Conservation (phyloP, 2,329 filamentous ascomycete species). For the Pseudocercospora vitis region DNA sequence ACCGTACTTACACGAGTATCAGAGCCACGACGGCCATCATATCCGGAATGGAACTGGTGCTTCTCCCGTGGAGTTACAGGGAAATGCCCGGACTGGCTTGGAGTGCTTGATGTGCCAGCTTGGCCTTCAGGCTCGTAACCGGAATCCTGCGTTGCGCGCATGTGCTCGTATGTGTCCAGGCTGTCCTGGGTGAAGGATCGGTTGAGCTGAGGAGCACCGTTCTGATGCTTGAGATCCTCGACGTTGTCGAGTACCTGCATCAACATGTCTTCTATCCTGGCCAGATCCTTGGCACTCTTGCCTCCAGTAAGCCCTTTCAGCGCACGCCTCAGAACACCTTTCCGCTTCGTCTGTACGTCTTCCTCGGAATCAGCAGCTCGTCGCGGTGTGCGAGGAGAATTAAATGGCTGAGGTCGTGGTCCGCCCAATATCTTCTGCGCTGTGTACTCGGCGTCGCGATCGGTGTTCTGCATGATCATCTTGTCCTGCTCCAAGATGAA, state of each 20-base stretch:
- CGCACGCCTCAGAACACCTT: constrained; percentile 92
- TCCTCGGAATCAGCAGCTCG: constrained; percentile 54
- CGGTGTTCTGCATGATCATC: constrained; percentile 81
- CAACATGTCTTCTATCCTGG: constrained; percentile 54
- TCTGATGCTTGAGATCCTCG: constrained; percentile 59
- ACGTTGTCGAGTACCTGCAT: constrained; percentile 91
- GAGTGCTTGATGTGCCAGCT: constrained; percentile 71
- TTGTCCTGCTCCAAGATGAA: constrained; percentile 89
- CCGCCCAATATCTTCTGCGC: constrained; percentile 80
- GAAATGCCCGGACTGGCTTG: constrained; percentile 73
- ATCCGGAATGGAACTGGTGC: constrained; percentile 49
- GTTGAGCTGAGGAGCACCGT: constrained; percentile 28
- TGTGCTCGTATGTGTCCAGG: constrained; percentile 67
- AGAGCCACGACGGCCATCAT: constrained; percentile 56
- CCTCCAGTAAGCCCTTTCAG: constrained; percentile 78
- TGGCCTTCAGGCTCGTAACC: constrained; percentile 84
- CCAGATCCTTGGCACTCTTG: constrained; percentile 76
- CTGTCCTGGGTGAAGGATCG: constrained; percentile 44
- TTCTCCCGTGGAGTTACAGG: constrained; percentile 34
- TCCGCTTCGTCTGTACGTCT: constrained; percentile 71
- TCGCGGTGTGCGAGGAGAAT: constrained; percentile 57
- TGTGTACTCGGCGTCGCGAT: constrained; percentile 82
- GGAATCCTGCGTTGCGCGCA: constrained; percentile 66
- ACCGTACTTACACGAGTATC: constrained; percentile 89
- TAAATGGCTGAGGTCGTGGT: constrained; percentile 76